Evolutionary conservation across 768 basidiomycete species (phyloP).

Genomic region (Sporobolomyces phaffii): DNA sequence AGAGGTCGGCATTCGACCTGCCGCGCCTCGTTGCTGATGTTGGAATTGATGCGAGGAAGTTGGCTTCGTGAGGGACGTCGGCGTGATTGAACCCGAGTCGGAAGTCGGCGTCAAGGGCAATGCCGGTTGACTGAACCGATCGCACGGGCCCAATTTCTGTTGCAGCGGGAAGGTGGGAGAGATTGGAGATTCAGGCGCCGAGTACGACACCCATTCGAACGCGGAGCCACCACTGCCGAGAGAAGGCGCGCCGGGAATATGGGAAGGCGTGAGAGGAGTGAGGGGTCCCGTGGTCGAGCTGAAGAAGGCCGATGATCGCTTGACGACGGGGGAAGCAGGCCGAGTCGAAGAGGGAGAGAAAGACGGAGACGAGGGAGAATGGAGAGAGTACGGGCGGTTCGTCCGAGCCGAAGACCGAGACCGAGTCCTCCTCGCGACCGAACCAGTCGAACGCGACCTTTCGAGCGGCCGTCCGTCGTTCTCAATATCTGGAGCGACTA

Average conservation of each 20-base stretch:
- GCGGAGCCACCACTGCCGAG: conserved; percentile 3
- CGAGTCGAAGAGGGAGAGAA: background rate
- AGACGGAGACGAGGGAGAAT: background rate
- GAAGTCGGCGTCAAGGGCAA: background rate
- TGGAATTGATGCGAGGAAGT: no score
- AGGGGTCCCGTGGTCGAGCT: conserved; percentile 20
- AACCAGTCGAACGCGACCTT: background rate
- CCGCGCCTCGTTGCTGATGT: no score
- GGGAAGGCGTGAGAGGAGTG: conserved; percentile 38
- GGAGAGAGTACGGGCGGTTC: background rate
- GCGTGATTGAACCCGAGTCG: conserved; percentile 9
- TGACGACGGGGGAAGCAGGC: conserved; percentile 15
- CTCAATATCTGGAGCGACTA: background rate
- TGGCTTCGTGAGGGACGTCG: no score
- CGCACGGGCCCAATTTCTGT: background rate
- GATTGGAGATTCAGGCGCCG: conserved; percentile 26
- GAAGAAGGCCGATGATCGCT: conserved; percentile 30
- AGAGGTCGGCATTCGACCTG: conserved; percentile 8
- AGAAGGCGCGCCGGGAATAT: conserved; percentile 27
- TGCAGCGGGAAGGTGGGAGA: conserved; percentile 5
- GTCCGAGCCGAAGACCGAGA: background rate
- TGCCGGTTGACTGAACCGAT: background rate
- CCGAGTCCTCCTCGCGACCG: background rate
- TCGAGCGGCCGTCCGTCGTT: background rate
- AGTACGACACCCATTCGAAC: conserved; percentile 23